These are phyloP conservation scores for Wickerhamiella lipophila DNA, from an alignment of 805 yeast genomes.

Conservation along the genomic window DNA sequence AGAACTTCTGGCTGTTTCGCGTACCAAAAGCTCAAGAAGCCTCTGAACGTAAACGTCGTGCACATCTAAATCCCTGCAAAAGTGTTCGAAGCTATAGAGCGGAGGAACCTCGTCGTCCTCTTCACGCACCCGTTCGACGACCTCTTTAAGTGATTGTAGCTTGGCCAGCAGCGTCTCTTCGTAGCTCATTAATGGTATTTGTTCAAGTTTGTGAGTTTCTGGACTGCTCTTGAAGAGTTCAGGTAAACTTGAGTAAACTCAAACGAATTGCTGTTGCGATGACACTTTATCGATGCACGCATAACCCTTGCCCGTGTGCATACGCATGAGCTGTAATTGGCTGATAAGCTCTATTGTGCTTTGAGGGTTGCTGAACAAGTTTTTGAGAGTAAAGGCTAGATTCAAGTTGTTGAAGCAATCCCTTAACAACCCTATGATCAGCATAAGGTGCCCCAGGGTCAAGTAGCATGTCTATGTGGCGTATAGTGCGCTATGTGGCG, in stretches of 20 bases:
- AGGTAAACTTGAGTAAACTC: background rate
- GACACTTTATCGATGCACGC: slow-evolving; percentile 6
- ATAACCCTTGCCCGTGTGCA: slow-evolving; percentile 5
- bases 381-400: too few species aligned
- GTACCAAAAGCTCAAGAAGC: slow-evolving; percentile 21
- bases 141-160: slow-evolving; percentile 14
- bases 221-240: background rate
- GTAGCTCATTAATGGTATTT: slow-evolving; percentile 1
- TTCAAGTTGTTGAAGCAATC: too few species aligned
- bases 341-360: background rate
- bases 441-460: too few species aligned
- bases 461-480: too few species aligned
- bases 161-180: slow-evolving; percentile 14
- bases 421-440: too few species aligned
- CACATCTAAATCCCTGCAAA: slow-evolving; percentile 22
- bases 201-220: too few species aligned
- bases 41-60: slow-evolving; percentile 20
- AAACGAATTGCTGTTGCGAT: background rate
- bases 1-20: slow-evolving; percentile 18
- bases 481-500: too few species aligned
- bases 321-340: background rate
- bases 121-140: slow-evolving; percentile 10
- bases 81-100: slow-evolving; percentile 21
- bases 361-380: too few species aligned
- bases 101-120: slow-evolving; percentile 15